Percentiles rank a stretch among this genome's conserved stretches.
Evolutionary conservation across 2,329 filamentous ascomycete genomes (phyloP).

Genomic region (Sporothrix brasiliensis): DNA sequence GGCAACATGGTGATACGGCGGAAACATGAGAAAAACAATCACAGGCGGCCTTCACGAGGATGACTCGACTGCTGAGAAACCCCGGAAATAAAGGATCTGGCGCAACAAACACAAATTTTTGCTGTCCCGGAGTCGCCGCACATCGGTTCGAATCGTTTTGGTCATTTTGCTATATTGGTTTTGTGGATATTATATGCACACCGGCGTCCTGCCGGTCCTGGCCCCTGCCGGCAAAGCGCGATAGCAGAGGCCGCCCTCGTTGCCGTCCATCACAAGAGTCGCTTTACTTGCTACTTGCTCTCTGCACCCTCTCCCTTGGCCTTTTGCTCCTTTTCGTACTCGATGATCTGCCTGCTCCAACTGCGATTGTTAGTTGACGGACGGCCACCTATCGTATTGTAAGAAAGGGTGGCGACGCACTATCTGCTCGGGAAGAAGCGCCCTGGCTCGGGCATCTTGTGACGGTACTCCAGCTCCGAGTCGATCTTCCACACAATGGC

Average conservation of each 20-base stretch:
- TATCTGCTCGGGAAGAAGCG: conserved; percentile 86
- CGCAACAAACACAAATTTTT: no score
- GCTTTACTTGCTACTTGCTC: conserved; percentile 29
- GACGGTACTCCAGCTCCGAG: conserved; percentile 71
- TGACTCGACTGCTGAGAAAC: no score
- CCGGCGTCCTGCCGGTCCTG: background rate
- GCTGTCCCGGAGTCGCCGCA: no score
- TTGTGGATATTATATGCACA: conserved; percentile 6
- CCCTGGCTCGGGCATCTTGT: conserved; percentile 75
- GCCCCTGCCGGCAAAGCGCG: background rate
- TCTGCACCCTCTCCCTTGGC: conserved; percentile 36
- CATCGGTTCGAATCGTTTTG: background rate
- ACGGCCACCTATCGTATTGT: no score
- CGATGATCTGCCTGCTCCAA: conserved; percentile 52
- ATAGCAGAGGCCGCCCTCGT: conserved; percentile 3
- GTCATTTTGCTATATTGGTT: background rate
- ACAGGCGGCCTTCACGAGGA: no score
- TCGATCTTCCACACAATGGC: conserved; percentile 70
- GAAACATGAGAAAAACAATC: no score
- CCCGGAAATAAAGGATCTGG: no score
- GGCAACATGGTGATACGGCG: no score
- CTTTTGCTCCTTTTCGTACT: conserved; percentile 49
- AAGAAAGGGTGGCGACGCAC: conserved; percentile 55
- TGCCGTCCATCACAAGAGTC: no score
- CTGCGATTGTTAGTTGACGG: conserved; percentile 38